Percentiles rank a stretch among this genome's conserved stretches.
Evolutionary conservation across 2,329 filamentous ascomycete genomes (phyloP).

Genomic region (Xylaria sp.): DNA sequence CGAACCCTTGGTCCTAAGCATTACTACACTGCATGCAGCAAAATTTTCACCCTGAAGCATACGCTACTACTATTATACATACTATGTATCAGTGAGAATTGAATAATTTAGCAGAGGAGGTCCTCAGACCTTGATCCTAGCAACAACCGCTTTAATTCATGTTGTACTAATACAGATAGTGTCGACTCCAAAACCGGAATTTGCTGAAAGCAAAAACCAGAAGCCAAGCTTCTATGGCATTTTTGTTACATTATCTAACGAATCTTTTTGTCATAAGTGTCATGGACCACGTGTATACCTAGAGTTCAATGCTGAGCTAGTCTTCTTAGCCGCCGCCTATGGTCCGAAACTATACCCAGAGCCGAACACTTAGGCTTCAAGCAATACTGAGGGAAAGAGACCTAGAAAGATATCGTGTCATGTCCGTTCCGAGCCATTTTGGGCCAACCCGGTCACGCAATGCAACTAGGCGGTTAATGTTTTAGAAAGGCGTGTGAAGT

Average conservation of each 20-base stretch:
- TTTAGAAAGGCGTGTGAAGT: background rate
- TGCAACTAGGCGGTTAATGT: background rate
- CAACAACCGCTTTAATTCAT: background rate
- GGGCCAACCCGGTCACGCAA: background rate
- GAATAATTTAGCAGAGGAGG: slow-evolving; percentile 1
- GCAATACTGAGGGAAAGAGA: background rate
- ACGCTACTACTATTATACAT: background rate
- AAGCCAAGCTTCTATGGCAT: background rate
- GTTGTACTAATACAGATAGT: slow-evolving; percentile 3
- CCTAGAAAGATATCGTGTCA: background rate
- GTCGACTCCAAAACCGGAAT: slow-evolving; percentile 5
- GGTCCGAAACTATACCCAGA: slow-evolving; percentile 1
- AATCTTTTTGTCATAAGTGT: background rate
- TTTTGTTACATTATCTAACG: background rate
- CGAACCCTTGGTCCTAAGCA: slow-evolving; percentile 6
- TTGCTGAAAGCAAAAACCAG: background rate
- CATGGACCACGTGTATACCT: slow-evolving; percentile 13
- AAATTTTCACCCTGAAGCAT: slow-evolving; percentile 3
- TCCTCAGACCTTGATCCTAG: background rate
- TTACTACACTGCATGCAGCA: slow-evolving; percentile 24
- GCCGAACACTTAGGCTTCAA: background rate
- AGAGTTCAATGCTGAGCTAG: background rate
- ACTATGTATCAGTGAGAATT: slow-evolving; percentile 4
- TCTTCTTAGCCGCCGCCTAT: background rate
- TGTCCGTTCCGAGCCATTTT: background rate